phyloP scores from a whole-genome alignment of 2,329 filamentous ascomycete species.

The Xylariaceae sp. region DNA sequence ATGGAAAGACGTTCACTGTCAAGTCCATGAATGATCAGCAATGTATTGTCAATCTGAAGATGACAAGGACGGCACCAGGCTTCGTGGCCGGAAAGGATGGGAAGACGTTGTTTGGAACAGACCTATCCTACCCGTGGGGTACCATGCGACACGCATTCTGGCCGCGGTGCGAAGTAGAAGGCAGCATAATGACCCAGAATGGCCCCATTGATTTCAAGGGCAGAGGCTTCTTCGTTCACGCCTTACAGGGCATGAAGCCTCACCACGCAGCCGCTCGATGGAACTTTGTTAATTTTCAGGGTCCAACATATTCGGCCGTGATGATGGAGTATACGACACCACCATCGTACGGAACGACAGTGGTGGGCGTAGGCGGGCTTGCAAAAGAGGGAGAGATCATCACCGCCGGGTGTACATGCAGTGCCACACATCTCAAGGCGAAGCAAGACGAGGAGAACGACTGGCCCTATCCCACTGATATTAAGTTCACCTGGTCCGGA shows the following conservation, averaged over 20 bases:
- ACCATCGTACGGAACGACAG: constrained; percentile 84
- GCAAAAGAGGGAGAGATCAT: constrained; percentile 81
- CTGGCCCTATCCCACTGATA: constrained; percentile 83
- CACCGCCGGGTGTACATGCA: constrained; percentile 67
- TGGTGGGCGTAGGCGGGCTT: constrained; percentile 81
- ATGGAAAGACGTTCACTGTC: constrained; percentile 81
- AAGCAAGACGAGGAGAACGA: constrained; percentile 76
- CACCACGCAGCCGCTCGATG: constrained; percentile 91
- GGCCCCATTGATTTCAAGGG: constrained; percentile 83
- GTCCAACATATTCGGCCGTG: constrained; percentile 80
- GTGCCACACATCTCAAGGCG: constrained; percentile 68
- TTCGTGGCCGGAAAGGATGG: constrained; percentile 86
- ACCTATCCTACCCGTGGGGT: constrained; percentile 86
- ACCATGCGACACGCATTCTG: constrained; percentile 92
- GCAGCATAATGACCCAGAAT: constrained; percentile 80
- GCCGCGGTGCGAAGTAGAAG: constrained; percentile 82
- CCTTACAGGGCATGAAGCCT: constrained; percentile 97
- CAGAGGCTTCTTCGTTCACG: constrained; percentile 77
- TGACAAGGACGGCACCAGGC: constrained; percentile 75
- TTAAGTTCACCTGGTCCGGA: constrained; percentile 78
- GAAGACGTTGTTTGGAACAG: constrained; percentile 82
- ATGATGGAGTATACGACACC: constrained; percentile 98
- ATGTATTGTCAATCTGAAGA: constrained; percentile 82
- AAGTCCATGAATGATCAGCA: constrained; percentile 84
- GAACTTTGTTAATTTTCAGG: constrained; percentile 94